Evolutionary conservation across 2,329 filamentous ascomycete genomes (phyloP), one percentile per base, ranked within the genome.

Genomic region (Claviceps sp.): DNA sequence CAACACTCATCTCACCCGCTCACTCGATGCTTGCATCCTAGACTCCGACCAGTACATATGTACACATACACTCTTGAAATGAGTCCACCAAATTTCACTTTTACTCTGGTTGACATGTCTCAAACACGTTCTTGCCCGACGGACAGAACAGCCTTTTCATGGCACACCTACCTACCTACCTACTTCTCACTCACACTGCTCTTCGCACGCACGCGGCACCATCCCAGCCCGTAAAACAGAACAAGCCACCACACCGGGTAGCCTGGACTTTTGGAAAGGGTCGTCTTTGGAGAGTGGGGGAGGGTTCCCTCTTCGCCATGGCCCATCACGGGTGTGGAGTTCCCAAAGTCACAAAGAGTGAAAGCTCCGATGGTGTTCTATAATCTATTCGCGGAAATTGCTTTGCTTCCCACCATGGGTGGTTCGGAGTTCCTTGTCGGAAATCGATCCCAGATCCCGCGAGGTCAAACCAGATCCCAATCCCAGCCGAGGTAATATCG

Each of bases 1-100:
- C 52, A 47, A 41, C 18, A 34, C 41, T 50, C 48, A 48, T 48
- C 50, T 48, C 50, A 41, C 9, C 44, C 48, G 42, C 22, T 48
- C 50, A 41, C 9, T 48, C 48, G 42, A 47, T 42, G 47, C 36
- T 36, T 51, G 44, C 36, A 47, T 47, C 34, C 46, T 36, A 4
- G n/a, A 47, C 36, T 40, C 36, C 16, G 16, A 11, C 47, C 47
- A 48, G 40, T 44, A 20, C 26, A 18, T 26, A 36, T 47, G 7
- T 26, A 34, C 30, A 30, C 8, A 30, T 30, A 30, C 30, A 11
- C 9, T 34, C 30, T 34, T 11, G 30, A 34, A 34, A 34, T 9
- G 9, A 34, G 9, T 11, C 30, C 30, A 34, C 30, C 30, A 34
- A 51, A 53, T 51, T 48, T 53, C 52, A 53, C 24, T 45, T 34